Percentiles rank a stretch among this genome's conserved stretches.
These are phyloP conservation scores for Breviolum minutum DNA, from an alignment of 73 alveolate species.

Conservation along the genomic window DNA sequence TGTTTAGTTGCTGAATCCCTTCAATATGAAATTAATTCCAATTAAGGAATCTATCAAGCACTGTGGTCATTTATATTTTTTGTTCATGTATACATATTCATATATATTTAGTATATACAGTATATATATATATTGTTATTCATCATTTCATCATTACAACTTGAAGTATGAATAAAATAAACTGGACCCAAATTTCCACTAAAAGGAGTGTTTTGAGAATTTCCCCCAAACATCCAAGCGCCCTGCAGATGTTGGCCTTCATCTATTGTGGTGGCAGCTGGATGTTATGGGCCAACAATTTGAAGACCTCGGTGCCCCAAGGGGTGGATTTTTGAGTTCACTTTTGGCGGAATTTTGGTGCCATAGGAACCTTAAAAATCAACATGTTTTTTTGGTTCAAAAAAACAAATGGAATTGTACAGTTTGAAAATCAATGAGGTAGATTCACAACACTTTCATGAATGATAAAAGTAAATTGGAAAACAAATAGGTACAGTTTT, in stretches of 20 bases:
- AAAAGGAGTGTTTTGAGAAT: neutral
- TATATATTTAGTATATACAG: no score
- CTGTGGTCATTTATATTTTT: no score
- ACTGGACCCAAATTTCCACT: neutral
- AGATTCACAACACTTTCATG: no score
- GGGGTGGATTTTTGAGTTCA: neutral
- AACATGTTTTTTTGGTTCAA: neutral
- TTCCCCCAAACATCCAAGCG: neutral
- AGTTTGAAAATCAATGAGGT: neutral
- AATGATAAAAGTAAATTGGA: no score
- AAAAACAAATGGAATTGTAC: neutral
- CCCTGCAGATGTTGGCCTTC: slow-evolving; percentile 42
- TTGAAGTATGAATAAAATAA: neutral
- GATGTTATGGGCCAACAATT: slow-evolving; percentile 36
- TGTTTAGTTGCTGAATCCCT: no score
- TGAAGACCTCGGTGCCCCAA: neutral
- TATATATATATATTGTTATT: neutral
- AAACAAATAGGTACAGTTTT: no score
- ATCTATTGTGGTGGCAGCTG: slow-evolving; percentile 23
- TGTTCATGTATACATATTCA: no score
- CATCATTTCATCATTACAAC: neutral
- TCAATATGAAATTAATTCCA: no score
- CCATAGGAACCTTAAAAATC: neutral
- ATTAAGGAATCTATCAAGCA: no score
- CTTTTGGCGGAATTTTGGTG: neutral